Conservation (phyloP, 2,329 filamentous ascomycete species). For the Neocatenulostroma microsporum region DNA sequence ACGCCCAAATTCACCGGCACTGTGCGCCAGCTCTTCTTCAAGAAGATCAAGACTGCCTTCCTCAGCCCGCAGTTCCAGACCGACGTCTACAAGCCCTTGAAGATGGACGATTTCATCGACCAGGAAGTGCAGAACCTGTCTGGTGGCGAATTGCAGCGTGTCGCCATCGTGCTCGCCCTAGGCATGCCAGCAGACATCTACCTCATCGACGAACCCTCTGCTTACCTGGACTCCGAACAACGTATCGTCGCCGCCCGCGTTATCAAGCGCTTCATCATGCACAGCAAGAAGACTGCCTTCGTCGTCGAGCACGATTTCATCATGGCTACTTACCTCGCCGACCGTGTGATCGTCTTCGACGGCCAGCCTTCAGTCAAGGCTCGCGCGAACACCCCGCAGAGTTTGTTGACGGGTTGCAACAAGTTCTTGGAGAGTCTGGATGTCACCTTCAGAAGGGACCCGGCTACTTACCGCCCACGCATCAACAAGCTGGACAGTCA, state of each 20-base stretch:
- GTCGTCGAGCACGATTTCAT: constrained; percentile 99
- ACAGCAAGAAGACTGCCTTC: constrained; percentile 98
- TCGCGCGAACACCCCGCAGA: constrained; percentile 83
- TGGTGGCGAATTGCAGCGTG: constrained; percentile 98
- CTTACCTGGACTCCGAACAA: constrained; percentile 97
- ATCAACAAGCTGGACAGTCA: constrained; percentile 98
- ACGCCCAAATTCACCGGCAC: constrained; percentile 97
- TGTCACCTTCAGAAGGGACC: constrained; percentile 97
- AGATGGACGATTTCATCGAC: constrained; percentile 98
- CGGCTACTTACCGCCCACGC: constrained; percentile 88
- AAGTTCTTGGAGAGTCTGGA: constrained; percentile 92
- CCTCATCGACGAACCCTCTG: constrained; percentile 93
- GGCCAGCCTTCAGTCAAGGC: constrained; percentile 83
- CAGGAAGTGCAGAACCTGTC: constrained; percentile 99
- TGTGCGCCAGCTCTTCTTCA: constrained; percentile 97
- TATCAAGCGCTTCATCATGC: constrained; percentile 99
- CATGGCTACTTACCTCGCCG: constrained; percentile 77
- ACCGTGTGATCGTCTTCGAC: constrained; percentile 98
- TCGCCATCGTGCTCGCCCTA: constrained; percentile 93
- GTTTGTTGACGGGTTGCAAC: constrained; percentile 91
- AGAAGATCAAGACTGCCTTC: constrained; percentile 98
- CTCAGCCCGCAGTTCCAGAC: constrained; percentile 97
- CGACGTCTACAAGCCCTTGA: constrained; percentile 96
- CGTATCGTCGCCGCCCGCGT: constrained; percentile 95
- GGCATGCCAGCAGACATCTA: constrained; percentile 96